Base-by-base conservation (phyloP, 2,329 filamentous ascomycete species). In the Alternaria longipes region DNA sequence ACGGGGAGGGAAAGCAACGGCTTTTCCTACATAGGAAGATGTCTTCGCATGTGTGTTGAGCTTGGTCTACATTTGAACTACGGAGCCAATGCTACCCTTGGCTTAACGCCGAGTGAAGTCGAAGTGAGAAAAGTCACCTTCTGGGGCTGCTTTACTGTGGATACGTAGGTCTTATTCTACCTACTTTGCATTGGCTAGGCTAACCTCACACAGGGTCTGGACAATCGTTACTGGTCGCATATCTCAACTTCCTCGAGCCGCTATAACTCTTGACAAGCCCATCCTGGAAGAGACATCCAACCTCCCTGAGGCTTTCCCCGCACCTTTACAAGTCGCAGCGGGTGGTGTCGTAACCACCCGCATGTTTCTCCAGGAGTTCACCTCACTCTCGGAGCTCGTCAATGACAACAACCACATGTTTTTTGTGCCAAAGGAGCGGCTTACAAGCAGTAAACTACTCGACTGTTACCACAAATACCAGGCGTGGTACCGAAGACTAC, bases 1-100 rank as follows among this genome's bases (percentile, higher is more conserved):
- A 89, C 87, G 64, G 90, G 90, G 0, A 84, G 90, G 34, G 89
- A 92, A 69, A 91, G 89, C 30, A 87, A 90, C 65, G 91, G 90
- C 52, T 92, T 90, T 83, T 90, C 87, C 59, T 90, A 91, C 64
- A 87, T 89, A 3, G 90, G 90, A 1, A 87, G 91, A 74, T 91
- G 89, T 69, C 87, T 92, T 59, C 85, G 89, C 4, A 84, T 93
- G 63, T 90, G 89, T 30, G 82, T 92, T 38, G 91, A 92, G 73
- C 88, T 92, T 82, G 89, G 89, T 0, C 76, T 92, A 46, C 89
- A 92, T 72, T 81, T 86, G 24, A 72, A 74, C 50, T 73, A 74
- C 52, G 78, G 78, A 11, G 75, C 78, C 24, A 71, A 73, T 32
- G 67, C 72, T 20, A 61, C 60, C 6, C 64, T 74, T 9, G 59